Conservation (phyloP, 192 early-diverging fungal genomes). For the Coemansia sp. region DNA sequence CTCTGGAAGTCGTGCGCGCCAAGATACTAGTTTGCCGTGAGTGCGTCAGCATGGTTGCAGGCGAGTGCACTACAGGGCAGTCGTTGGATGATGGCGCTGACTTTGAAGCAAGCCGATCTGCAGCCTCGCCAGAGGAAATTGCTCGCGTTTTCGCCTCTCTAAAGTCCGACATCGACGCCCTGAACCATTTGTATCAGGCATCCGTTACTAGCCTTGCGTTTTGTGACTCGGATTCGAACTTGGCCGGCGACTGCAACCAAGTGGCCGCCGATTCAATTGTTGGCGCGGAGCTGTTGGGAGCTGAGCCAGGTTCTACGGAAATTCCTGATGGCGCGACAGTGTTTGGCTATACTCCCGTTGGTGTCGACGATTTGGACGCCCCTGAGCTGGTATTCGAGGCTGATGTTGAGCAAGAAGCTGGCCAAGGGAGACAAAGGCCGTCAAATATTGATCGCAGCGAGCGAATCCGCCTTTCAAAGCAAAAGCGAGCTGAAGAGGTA, state of each 20-base stretch:
- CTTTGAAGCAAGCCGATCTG: not conserved
- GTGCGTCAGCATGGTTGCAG: slow-evolving; percentile 2
- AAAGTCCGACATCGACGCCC: slow-evolving; percentile 41
- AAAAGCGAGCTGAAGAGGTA: slow-evolving; percentile 35
- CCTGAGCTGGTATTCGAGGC: slow-evolving; percentile 39
- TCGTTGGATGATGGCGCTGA: not conserved
- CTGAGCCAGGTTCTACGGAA: not conserved
- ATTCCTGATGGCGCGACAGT: slow-evolving; percentile 18
- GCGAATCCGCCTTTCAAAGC: slow-evolving; percentile 35
- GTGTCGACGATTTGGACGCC: slow-evolving; percentile 16
- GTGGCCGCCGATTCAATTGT: not conserved
- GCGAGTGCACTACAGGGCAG: not conserved
- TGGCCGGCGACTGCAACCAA: not conserved
- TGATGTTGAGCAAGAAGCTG: slow-evolving; percentile 13
- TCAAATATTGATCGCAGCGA: slow-evolving; percentile 30
- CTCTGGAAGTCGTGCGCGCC: slow-evolving; percentile 20
- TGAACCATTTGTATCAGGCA: slow-evolving; percentile 32
- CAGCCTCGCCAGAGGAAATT: slow-evolving; percentile 11
- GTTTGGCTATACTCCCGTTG: slow-evolving; percentile 30
- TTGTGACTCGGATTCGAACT: not conserved
- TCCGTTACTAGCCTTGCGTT: slow-evolving; percentile 18
- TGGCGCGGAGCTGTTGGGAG: not conserved
- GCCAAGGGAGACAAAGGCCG: not conserved
- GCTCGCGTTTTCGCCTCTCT: slow-evolving; percentile 47
- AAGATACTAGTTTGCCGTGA: slow-evolving; percentile 34